A percentile compares a stretch with the other conserved stretches of the same genome.
These are phyloP conservation scores for Trichosporon inkin DNA, from an alignment of 1,284 basidiomycete genomes.

Conservation along the genomic window DNA sequence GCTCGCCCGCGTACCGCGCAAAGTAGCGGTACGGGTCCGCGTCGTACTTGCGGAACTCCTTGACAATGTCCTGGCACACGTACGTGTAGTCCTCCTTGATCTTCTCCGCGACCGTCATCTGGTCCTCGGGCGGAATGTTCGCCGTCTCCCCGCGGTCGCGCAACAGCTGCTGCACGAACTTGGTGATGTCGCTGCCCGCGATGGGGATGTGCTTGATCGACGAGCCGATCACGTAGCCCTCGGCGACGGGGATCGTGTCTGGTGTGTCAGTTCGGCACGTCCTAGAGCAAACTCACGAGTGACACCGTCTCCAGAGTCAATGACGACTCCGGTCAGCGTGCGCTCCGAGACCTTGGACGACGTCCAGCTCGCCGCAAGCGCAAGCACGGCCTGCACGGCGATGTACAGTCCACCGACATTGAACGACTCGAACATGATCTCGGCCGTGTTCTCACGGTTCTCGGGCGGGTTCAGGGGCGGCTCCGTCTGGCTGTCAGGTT, in stretches of 20 bases:
- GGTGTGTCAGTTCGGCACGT: conserved; percentile 9
- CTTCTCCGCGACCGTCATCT: conserved; percentile 82
- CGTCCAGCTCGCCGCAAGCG: conserved; percentile 95
- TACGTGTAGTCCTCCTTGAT: conserved; percentile 99
- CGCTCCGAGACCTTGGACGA: conserved; percentile 88
- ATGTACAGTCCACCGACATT: conserved; percentile 91
- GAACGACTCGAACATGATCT: conserved; percentile 99
- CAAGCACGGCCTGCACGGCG: conserved; percentile 98
- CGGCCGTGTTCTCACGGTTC: conserved; percentile 97
- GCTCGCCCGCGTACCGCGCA: conserved; percentile 87
- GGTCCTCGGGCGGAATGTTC: conserved; percentile 92
- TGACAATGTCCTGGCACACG: conserved; percentile 98
- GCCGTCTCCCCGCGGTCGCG: conserved; percentile 91
- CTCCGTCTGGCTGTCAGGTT: conserved; percentile 69
- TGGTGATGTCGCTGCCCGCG: conserved; percentile 93
- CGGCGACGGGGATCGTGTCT: conserved; percentile 58
- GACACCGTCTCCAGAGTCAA: conserved; percentile 72
- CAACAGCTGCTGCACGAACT: conserved; percentile 94
- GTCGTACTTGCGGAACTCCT: conserved; percentile 98
- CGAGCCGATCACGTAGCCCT: conserved; percentile 98
- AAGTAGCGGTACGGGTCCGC: conserved; percentile 95
- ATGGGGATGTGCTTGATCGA: conserved; percentile 99
- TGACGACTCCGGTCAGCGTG: conserved; percentile 85
- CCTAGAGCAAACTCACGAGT: conserved; percentile 58
- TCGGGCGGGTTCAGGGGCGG: conserved; percentile 97